phyloP scores from a whole-genome alignment of 345 rosid species.

The Dipteronia dyeriana region DNA sequence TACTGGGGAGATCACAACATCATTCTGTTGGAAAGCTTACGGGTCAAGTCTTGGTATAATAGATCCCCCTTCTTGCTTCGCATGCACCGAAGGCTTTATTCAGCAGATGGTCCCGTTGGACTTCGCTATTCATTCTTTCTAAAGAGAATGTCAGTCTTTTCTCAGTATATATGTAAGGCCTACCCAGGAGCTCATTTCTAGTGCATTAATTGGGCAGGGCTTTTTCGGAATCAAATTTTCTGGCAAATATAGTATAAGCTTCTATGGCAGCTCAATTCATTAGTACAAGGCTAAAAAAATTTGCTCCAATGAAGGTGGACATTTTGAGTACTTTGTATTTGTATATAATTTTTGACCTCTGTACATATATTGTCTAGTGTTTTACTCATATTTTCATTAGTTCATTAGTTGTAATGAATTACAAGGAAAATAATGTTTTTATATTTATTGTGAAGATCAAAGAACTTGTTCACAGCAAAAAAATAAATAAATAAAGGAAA shows the following conservation, averaged over 20 bases:
- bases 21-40: constrained; percentile 82
- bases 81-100: constrained; percentile 38
- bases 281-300: not conserved
- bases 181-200: not conserved
- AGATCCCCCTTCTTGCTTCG: constrained; percentile 63
- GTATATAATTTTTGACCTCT: not conserved
- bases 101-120: constrained; percentile 39
- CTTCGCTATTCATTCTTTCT: constrained; percentile 31
- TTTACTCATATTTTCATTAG: not conserved
- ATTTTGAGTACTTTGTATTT: not conserved
- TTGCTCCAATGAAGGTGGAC: not conserved
- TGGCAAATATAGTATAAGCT: not conserved
- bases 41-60: constrained; percentile 63
- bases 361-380: not conserved
- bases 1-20: constrained; percentile 35
- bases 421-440: not conserved
- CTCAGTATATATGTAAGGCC: not conserved
- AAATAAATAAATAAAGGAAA: too few relatives aligned
- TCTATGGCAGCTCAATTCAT: not conserved
- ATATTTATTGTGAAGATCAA: not conserved
- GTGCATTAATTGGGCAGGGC: not conserved
- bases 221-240: not conserved
- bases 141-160: constrained; percentile 20
- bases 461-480: not conserved
- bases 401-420: not conserved